Evolutionary conservation across 1,284 basidiomycete species (phyloP), one percentile per base, ranked within the genome.

Genomic region (Moesziomyces antarcticus): DNA sequence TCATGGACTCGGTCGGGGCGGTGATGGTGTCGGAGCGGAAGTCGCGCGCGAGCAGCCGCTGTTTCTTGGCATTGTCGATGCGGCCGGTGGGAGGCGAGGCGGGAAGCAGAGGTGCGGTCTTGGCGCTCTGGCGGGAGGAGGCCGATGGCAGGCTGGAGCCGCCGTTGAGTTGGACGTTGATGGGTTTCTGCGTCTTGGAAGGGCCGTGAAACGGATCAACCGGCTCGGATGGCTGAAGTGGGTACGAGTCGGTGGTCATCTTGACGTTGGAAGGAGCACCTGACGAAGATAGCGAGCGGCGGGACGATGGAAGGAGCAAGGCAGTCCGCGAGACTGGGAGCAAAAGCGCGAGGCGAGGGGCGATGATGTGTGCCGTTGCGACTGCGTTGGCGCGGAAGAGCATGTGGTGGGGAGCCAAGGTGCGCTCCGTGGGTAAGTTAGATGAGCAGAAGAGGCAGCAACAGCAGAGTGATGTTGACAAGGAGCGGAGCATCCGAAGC

Each of bases 11-110:
- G 14, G 83, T 85, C 13, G 85, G 86, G 30, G 85, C 79, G 21
- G 87, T 87, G 53, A 88, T 84, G 8, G 88, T 88, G 73, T 88
- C 88, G 47, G 72, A 78, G 18, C 74, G 63, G 25, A 83, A 72
- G 43, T 82, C 77, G 7, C 77, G 58, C 4, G 57, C 51, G 24
- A 79, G 57, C 43, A 58, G 67, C 51, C 53, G 47, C 18, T 68
- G 59, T 51, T 62, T 74, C 9, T 40, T 42, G 13, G 42, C 66
- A 56, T 73, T 60, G 50, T 79, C 75, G 45, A 74, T 53, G 56
- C 60, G 63, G 48, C 63, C 63, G 30, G 54, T 41, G 13, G 67
- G 54, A 9, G 67, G 73, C 48, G 64, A 59, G 16, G 51, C 47
- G 10, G 68, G 42, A 14, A 75, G 59, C n/a, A 75, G 63, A 9